Conservation (phyloP, 2,329 filamentous ascomycete genomes). For the Fusarium nematophilum region DNA sequence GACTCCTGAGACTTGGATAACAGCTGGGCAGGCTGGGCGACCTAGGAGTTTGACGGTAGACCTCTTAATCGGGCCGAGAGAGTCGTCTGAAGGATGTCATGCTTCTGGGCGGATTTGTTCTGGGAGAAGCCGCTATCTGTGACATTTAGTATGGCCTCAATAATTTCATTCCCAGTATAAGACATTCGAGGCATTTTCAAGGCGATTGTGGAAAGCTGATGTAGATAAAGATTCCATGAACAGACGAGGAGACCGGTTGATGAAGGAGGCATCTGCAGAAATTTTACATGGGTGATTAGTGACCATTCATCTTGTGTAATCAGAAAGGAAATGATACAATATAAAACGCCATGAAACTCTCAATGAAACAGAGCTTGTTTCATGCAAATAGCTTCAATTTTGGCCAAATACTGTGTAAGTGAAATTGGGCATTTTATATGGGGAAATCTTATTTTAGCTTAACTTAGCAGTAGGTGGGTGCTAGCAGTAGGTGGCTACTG, state of each 20-base stretch:
- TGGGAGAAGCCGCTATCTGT: conserved; percentile 16
- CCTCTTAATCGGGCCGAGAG: conserved; percentile 8
- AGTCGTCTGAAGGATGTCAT: background rate
- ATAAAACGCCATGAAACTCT: too few species aligned
- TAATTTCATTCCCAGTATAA: conserved; percentile 5
- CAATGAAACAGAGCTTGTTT: too few species aligned
- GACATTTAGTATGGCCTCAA: conserved; percentile 13
- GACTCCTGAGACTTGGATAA: conserved; percentile 12
- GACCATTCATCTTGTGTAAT: too few species aligned
- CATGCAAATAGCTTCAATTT: too few species aligned
- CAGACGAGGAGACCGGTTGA: too few species aligned
- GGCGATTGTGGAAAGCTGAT: background rate
- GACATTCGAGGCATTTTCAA: conserved; percentile 11
- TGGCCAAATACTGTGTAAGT: too few species aligned
- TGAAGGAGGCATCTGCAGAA: too few species aligned
- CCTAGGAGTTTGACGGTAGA: background rate
- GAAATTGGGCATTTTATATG: too few species aligned
- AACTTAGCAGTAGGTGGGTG: background rate
- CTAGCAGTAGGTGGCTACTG: background rate
- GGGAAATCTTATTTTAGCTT: background rate
- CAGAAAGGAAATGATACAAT: too few species aligned
- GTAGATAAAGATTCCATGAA: background rate
- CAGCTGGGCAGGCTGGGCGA: background rate
- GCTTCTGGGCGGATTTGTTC: conserved; percentile 4
- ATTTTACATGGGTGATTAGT: too few species aligned